phyloP scores from a whole-genome alignment of 176 grass and related monocot genomes.

The Musa beccarii region DNA sequence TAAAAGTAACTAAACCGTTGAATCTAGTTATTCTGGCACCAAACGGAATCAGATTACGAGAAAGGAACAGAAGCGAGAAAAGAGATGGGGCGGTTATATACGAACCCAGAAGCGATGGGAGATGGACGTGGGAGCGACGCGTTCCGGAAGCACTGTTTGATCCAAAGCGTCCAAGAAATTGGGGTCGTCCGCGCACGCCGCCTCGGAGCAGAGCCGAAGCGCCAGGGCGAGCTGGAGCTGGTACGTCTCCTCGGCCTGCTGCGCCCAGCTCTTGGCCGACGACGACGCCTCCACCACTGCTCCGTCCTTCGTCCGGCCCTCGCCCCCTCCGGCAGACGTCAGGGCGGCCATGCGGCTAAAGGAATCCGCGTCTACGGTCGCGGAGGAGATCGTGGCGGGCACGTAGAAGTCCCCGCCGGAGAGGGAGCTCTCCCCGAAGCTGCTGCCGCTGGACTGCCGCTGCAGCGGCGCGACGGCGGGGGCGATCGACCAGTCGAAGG shows the following conservation, averaged over 20 bases:
- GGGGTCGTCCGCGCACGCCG: constrained; percentile 54
- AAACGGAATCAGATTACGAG: not conserved
- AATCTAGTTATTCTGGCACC: not conserved
- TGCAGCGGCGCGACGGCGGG: constrained; percentile 36
- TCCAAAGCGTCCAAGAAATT: constrained; percentile 51
- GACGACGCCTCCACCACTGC: constrained; percentile 12
- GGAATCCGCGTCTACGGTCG: constrained; percentile 11
- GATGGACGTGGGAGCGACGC: constrained; percentile 35
- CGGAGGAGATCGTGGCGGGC: constrained; percentile 31
- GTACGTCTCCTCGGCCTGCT: constrained; percentile 97
- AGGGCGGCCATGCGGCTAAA: not conserved
- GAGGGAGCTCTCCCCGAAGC: constrained; percentile 77
- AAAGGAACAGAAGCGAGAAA: not conserved
- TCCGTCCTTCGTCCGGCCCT: constrained; percentile 9
- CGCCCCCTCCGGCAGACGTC: not conserved
- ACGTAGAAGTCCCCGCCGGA: constrained; percentile 49
- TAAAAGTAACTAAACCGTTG: not conserved
- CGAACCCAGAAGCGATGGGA: constrained; percentile 86
- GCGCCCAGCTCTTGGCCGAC: constrained; percentile 78
- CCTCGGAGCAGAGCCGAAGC: constrained; percentile 81
- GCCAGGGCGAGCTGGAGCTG: constrained; percentile 91
- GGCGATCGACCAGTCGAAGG: not conserved
- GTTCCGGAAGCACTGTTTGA: constrained; percentile 12
- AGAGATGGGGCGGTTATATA: not conserved
- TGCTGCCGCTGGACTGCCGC: constrained; percentile 88